Conservation (phyloP, 2,329 filamentous ascomycete genomes). For the Sordariomycetes sp. region DNA sequence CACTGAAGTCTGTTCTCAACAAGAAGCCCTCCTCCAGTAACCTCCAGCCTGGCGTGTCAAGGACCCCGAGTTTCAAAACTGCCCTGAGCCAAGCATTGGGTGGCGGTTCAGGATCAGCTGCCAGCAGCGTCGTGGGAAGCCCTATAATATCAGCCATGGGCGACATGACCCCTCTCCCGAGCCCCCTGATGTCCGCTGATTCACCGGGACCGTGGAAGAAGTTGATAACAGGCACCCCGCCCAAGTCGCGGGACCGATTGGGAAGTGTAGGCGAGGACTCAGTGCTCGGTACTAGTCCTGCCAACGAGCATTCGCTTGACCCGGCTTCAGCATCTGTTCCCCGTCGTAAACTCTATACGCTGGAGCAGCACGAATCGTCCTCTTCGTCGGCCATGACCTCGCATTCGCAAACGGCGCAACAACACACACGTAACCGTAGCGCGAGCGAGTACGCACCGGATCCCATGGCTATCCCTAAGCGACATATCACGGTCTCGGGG, state of each 20-base stretch:
- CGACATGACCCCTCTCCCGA: conserved; percentile 71
- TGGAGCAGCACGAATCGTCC: background rate
- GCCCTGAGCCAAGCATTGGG: conserved; percentile 40
- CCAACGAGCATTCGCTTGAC: conserved; percentile 43
- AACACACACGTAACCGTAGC: conserved; percentile 71
- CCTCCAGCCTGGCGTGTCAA: conserved; percentile 44
- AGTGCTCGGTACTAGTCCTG: conserved; percentile 38
- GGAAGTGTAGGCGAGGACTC: conserved; percentile 20
- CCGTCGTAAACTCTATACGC: conserved; percentile 47
- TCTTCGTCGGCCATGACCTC: conserved; percentile 2
- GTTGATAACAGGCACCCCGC: conserved; percentile 9
- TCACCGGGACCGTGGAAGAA: conserved; percentile 58
- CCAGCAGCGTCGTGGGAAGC: conserved; percentile 62
- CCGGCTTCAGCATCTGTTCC: conserved; percentile 39
- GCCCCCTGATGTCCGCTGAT: conserved; percentile 57
- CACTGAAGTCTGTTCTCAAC: conserved; percentile 13
- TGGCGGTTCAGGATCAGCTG: conserved; percentile 41
- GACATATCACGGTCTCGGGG: conserved; percentile 66
- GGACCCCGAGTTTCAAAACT: conserved; percentile 55
- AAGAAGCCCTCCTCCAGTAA: conserved; percentile 18
- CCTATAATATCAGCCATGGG: conserved; percentile 68
- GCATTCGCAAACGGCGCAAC: conserved; percentile 21
- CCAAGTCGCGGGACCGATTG: conserved; percentile 13
- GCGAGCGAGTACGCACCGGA: conserved; percentile 83
- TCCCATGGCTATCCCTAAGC: conserved; percentile 54